Evolutionary conservation across 257 asterid species (phyloP).

Genomic region (Solanum dulcamara): DNA sequence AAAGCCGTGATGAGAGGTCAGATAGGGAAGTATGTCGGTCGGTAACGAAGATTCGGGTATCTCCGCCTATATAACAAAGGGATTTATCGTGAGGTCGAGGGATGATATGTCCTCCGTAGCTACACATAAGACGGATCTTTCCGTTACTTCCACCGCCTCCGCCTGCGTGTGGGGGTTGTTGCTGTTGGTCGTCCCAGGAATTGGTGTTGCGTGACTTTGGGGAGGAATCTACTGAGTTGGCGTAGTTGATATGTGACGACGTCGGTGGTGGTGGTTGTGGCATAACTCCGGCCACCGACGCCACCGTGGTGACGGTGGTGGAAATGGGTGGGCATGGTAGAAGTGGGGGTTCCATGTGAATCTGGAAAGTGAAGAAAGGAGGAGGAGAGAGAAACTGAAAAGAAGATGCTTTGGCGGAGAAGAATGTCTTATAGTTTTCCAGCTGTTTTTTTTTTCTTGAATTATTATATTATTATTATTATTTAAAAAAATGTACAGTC

Average conservation of each 20-base stretch:
- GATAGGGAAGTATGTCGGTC: constrained; percentile 52
- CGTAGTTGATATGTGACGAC: neutral
- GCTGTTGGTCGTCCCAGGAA: constrained; percentile 46
- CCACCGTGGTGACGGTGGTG: constrained; percentile 10
- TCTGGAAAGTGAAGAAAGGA: neutral
- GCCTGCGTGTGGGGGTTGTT: constrained; percentile 15
- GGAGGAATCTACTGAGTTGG: constrained; percentile 55
- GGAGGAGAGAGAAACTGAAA: constrained; percentile 1
- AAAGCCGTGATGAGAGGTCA: constrained; percentile 59
- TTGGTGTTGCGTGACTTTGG: constrained; percentile 56
- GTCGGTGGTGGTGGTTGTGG: neutral
- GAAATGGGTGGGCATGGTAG: constrained; percentile 21
- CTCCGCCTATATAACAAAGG: constrained; percentile 85
- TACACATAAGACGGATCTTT: constrained; percentile 92
- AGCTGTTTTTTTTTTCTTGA: neutral
- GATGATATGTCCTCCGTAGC: constrained; percentile 89
- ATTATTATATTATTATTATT: too few species aligned
- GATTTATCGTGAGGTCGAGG: constrained; percentile 95
- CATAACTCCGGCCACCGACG: neutral
- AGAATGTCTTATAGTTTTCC: constrained; percentile 6
- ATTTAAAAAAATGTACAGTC: too few species aligned
- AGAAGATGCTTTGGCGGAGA: neutral
- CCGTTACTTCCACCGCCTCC: neutral
- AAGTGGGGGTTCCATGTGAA: constrained; percentile 62
- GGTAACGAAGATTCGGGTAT: constrained; percentile 74